Evolutionary conservation across 106 monocot species (phyloP).

Genomic region (Dioscorea zingiberensis): DNA sequence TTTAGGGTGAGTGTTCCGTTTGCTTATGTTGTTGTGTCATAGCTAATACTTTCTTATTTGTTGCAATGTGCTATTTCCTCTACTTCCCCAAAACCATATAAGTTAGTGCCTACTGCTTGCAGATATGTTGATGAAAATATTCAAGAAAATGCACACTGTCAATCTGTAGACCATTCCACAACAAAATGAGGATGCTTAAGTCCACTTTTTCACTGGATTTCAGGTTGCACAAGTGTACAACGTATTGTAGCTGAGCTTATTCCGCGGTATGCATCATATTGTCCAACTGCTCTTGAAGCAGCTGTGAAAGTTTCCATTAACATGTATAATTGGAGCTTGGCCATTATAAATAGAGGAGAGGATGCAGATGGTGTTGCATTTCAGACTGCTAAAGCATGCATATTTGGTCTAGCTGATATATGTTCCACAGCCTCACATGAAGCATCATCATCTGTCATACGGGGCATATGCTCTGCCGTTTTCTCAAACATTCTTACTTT

Average conservation of each 20-base stretch:
- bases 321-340: conserved; percentile 88
- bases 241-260: conserved; percentile 81
- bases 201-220: conserved; percentile 1
- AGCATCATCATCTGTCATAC: conserved; percentile 73
- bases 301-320: conserved; percentile 74
- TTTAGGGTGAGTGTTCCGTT: too few relatives aligned
- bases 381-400: conserved; percentile 76
- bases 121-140: not conserved
- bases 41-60: too few relatives aligned
- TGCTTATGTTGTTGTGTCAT: too few relatives aligned
- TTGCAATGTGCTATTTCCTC: too few relatives aligned
- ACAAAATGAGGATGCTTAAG: not conserved
- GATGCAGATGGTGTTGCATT: conserved; percentile 77
- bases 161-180: not conserved
- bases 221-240: conserved; percentile 89
- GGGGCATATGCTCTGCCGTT: conserved; percentile 75
- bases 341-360: conserved; percentile 66
- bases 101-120: not conserved
- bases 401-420: conserved; percentile 85
- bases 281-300: conserved; percentile 92
- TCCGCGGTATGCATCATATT: conserved; percentile 80
- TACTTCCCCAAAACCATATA: too few relatives aligned
- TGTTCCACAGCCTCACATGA: conserved; percentile 75
- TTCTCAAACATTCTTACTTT: conserved; percentile 64
- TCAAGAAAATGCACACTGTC: not conserved